phyloP scores from a whole-genome alignment of 179 eudicot genomes.

The Gypsophila paniculata region DNA sequence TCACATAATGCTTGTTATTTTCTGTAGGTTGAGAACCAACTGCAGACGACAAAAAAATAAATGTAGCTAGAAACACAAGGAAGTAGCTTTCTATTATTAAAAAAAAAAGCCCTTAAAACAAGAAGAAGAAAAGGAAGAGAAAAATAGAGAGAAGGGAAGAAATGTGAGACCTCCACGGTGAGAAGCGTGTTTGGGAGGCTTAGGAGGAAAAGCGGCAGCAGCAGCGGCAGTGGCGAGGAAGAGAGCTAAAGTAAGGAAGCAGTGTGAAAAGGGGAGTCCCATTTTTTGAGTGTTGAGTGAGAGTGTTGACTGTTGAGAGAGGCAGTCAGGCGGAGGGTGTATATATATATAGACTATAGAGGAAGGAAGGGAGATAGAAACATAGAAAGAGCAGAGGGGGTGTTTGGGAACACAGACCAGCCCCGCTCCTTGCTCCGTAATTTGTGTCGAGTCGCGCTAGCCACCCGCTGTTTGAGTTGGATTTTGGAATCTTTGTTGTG shows the following conservation, averaged over 20 bases:
- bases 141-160: too few species aligned
- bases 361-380: too few species aligned
- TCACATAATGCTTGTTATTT: too few species aligned
- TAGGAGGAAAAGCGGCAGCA: constrained; percentile 21
- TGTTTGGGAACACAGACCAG: too few species aligned
- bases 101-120: not conserved
- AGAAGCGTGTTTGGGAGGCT: constrained; percentile 17
- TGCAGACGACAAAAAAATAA: too few species aligned
- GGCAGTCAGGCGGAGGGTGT: too few species aligned
- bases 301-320: not conserved
- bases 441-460: constrained; percentile 18
- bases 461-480: not conserved
- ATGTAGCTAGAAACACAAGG: not conserved
- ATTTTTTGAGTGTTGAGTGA: constrained; percentile 26
- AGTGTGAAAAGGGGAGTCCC: constrained; percentile 27
- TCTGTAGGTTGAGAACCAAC: too few species aligned
- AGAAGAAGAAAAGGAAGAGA: not conserved
- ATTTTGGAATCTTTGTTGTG: too few species aligned
- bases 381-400: too few species aligned
- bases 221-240: constrained; percentile 28
- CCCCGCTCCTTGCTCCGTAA: constrained; percentile 28
- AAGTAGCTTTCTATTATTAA: not conserved
- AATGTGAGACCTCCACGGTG: constrained; percentile 31
- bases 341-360: too few species aligned
- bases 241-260: constrained; percentile 30